phyloP scores from a whole-genome alignment of 2,329 filamentous ascomycete genomes.

The Ramularia endophylla region DNA sequence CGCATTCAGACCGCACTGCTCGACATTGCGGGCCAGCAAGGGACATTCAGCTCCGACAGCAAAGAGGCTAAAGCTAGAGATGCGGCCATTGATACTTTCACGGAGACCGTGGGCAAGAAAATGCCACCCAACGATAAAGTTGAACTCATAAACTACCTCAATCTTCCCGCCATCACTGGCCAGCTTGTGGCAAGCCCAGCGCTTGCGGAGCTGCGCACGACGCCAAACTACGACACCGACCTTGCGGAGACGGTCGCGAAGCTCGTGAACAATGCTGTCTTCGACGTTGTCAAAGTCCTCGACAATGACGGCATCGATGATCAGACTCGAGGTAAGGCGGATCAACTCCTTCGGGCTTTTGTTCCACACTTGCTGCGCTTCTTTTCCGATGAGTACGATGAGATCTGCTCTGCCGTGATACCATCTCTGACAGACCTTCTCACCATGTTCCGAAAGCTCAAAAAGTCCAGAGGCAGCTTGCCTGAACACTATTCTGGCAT shows the following conservation, averaged over 20 bases:
- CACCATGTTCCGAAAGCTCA: slow-evolving; percentile 78
- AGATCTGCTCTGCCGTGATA: slow-evolving; percentile 94
- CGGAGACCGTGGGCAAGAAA: slow-evolving; percentile 95
- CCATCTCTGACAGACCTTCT: slow-evolving; percentile 88
- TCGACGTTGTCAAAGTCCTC: slow-evolving; percentile 80
- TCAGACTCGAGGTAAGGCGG: slow-evolving; percentile 65
- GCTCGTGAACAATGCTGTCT: slow-evolving; percentile 82
- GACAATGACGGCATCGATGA: slow-evolving; percentile 62
- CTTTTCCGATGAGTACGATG: slow-evolving; percentile 97
- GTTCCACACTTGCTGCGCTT: slow-evolving; percentile 84
- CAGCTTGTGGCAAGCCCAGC: slow-evolving; percentile 81
- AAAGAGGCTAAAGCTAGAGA: slow-evolving; percentile 70
- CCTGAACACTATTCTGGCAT: slow-evolving; percentile 71
- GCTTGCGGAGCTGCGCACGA: slow-evolving; percentile 70
- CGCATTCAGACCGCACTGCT: slow-evolving; percentile 80
- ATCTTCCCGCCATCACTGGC: slow-evolving; percentile 75
- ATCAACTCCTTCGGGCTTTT: slow-evolving; percentile 75
- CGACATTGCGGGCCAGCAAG: slow-evolving; percentile 72
- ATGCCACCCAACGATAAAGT: slow-evolving; percentile 94
- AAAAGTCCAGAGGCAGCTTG: slow-evolving; percentile 56
- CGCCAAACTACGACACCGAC: slow-evolving; percentile 87
- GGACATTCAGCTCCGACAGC: slow-evolving; percentile 52
- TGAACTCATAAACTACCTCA: slow-evolving; percentile 86
- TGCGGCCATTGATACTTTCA: slow-evolving; percentile 89
- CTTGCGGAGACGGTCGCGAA: slow-evolving; percentile 92